Base-by-base conservation (phyloP, 129 eudicot genomes). In the Saussurea involucrata region DNA sequence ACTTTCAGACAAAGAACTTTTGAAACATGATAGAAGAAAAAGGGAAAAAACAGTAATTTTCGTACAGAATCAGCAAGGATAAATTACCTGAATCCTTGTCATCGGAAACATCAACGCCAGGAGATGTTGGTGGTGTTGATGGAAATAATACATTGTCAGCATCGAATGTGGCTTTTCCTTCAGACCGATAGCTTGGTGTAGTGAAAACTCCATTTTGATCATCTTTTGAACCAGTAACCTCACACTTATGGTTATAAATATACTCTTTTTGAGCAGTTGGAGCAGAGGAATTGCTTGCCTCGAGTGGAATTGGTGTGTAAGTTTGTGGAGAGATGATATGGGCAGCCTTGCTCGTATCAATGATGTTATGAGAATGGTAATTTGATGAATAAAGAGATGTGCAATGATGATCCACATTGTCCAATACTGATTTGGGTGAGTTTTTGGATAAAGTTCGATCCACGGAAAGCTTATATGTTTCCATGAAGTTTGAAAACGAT, bases 351-450 rank as follows among this genome's bases (percentile, higher is more conserved):
- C 33, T 31, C 5, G 82, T 46, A 69, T 63, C 83, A 12, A 34
- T 63, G 3, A 40, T 32, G 71, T 65, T 81, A 73, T 42, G 21
- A 0, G 71, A 32, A 68, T 71, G 53, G 25, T 34, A 5, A 37
- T 63, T 34, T 46, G 20, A 8, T 53, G 75, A 28, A 6, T 72
- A 67, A 10, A 27, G 55, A 58, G 76, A 53, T n/a, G 53, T 24
- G 79, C 40, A 34, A 34, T 34, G 40, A 8, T 28, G 65, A 68
- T 83, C 85, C 65, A 66, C 83, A 69, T 84, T 83, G 63, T 90
- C 92, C 42, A 94, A 80, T 21, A 94, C 97, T 3, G 98, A 91
- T 81, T 83, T 89, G 18, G 98, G 98, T 20, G 98, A 94, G 66
- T 92, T 85, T 77, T 76, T 86, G 42, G 78, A 73, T 29, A 68